Evolutionary conservation across 495 filamentous ascomycete genomes (phyloP), one percentile per base, ranked within the genome.

Genomic region (Penicillium argentinense): DNA sequence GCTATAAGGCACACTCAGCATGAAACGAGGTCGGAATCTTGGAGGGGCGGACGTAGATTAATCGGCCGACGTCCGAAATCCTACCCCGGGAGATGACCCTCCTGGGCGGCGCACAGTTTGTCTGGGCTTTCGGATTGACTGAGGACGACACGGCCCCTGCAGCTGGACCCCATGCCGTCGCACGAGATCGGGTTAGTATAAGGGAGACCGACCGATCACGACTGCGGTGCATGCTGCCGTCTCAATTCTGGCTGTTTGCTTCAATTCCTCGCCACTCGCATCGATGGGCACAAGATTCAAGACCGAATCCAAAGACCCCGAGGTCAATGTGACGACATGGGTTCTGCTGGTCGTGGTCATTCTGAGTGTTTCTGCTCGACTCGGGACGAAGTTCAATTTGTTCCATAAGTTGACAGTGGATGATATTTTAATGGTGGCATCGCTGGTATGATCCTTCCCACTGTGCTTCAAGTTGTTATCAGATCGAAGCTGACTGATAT

Each of bases 281-380:
- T 26, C 42, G 16, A 47, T 47, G 44, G 33, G 33, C 22, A 47
- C 44, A 17, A 22, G 44, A 16, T 47, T 51, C 29, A 24, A 30
- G 12, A 27, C 33, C 27, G 14, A 47, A 37, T 42, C 28, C 32
- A 44, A 50, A 48, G 53, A 61, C 25, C 58, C 63, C 6, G 60
- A 46, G 12, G 60, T 64, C 45, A 59, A 55, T 44, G 49, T 62
- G 36, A 60, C 51, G 21, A 58, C 48, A 21, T 62, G 58, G 55
- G 43, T 62, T 26, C 51, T 64, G 9, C 34, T 60, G 24, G 55
- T 54, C 16, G 46, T 42, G 5, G 44, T 58, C 21, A 37, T 51
- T 24, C 29, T 67, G 19, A 51, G 53, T 42, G 53, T 67, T 11
- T 38, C 45, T 28, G 50, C 48, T 14, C 55, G 60, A 23, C 42